These are phyloP conservation scores for Endothia cerciana DNA, from an alignment of 2,329 filamentous ascomycete species.

Conservation along the genomic window DNA sequence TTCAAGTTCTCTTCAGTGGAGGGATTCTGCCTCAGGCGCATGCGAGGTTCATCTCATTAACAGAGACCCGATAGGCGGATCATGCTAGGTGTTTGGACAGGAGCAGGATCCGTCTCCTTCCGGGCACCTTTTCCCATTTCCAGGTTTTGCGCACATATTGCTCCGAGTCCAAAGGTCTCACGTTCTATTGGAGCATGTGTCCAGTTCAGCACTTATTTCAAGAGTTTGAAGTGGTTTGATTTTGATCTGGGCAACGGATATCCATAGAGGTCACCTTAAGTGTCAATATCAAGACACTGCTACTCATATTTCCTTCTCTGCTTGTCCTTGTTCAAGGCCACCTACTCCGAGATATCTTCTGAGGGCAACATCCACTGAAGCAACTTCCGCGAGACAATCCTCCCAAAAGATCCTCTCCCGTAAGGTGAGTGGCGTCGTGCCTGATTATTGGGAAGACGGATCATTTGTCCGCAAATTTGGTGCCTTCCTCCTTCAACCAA, in stretches of 20 bases:
- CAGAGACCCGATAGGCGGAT: too few species aligned
- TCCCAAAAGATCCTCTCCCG: not conserved
- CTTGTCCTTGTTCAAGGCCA: not conserved
- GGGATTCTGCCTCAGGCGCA: too few species aligned
- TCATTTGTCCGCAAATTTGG: not conserved
- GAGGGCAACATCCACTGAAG: not conserved
- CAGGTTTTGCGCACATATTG: too few species aligned
- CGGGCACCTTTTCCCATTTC: too few species aligned
- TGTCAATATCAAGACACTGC: not conserved
- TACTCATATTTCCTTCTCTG: not conserved
- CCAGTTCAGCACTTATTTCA: too few species aligned
- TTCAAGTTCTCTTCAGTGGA: too few species aligned
- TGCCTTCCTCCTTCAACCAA: not conserved
- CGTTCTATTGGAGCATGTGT: too few species aligned
- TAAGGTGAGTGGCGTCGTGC: not conserved
- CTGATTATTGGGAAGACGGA: not conserved
- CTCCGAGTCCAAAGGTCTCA: too few species aligned
- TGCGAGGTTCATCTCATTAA: too few species aligned
- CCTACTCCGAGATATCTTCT: not conserved
- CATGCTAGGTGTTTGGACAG: too few species aligned
- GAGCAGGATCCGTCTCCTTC: too few species aligned
- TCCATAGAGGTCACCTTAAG: not conserved
- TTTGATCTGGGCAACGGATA: not conserved
- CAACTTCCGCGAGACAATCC: not conserved
- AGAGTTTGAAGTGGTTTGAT: too few species aligned